Conservation (phyloP, 129 eudicot genomes). For the Flaveria sonorensis region DNA sequence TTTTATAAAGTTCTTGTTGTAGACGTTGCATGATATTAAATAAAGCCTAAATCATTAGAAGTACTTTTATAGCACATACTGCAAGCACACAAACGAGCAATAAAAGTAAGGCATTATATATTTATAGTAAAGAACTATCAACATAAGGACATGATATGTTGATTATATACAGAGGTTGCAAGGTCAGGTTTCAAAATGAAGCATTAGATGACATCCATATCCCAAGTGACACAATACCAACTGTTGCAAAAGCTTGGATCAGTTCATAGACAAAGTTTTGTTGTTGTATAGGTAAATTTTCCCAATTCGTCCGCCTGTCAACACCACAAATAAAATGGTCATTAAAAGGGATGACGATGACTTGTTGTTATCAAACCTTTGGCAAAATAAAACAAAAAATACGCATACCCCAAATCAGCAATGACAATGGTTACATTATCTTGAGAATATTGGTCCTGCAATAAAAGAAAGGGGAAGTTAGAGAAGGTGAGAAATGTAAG, state of each 20-base stretch:
- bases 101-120: slow-evolving; percentile 28
- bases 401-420: slow-evolving; percentile 88
- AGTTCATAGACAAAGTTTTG: slow-evolving; percentile 64
- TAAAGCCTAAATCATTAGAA: slow-evolving; percentile 1
- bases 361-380: not conserved
- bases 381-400: not conserved
- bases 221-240: slow-evolving; percentile 76
- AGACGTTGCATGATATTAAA: not conserved
- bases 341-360: not conserved
- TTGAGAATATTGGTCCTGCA: slow-evolving; percentile 78
- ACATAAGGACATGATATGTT: slow-evolving; percentile 11
- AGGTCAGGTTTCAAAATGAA: slow-evolving; percentile 36
- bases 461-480: slow-evolving; percentile 16
- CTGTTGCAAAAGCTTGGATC: slow-evolving; percentile 86
- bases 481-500: slow-evolving; percentile 5
- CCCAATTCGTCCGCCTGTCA: slow-evolving; percentile 86
- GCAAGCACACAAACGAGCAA: slow-evolving; percentile 21
- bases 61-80: slow-evolving; percentile 1
- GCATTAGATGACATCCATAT: slow-evolving; percentile 79
- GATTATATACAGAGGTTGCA: slow-evolving; percentile 50
- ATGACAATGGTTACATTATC: slow-evolving; percentile 89
- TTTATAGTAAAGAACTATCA: slow-evolving; percentile 30
- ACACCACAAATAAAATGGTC: slow-evolving; percentile 6
- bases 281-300: slow-evolving; percentile 54
- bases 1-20: slow-evolving; percentile 2